Base-by-base conservation (phyloP, 2,329 filamentous ascomycete species). In the Atkinsonella texensis region DNA sequence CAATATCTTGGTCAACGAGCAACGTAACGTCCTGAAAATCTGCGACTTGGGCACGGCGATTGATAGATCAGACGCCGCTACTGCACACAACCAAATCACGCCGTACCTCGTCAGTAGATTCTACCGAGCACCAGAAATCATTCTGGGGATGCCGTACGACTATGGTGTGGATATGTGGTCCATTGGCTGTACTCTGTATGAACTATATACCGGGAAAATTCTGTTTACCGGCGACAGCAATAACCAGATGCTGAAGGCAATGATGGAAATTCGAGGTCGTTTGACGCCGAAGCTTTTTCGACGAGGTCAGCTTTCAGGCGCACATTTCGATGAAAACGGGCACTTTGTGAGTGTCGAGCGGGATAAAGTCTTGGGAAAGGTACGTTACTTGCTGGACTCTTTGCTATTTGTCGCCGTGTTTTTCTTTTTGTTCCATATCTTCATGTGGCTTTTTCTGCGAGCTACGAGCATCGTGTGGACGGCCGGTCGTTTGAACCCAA, bases 121-220 rank as follows among this genome's bases (percentile, higher is more conserved):
- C 70, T 98, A 98, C 67, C 85, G 93, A 55, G 93, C 93, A 3
- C 93, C 94, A 2, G 93, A 98, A 70, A 89, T 98, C 63, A 95
- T 98, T 55, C 77, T 98, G 3, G 93, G 93, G n/a, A 90, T 96
- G 73, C 85, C 87, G 10, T 95, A 95, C 66, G 89, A 95, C 65
- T 94, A 91, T 65, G 85, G 86, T 8, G 88, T 97, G 57, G 93
- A 98, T 67, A 87, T 95, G 75, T 98, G 93, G 93, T 94, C 91
- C 8, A 89, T 97, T 58, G 94, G 93, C 39, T 98, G 93, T 70
- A 98, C 93, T 0, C 75, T 97, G 32, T 98, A 95, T 67, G 93
- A 98, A 70, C 75, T 98, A 41, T 97, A 95, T 72, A 97, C 93
- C 0, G 93, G 93, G 62, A 95, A 96, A 67, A 97, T 98, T 53